Base-by-base conservation (phyloP, 2,329 filamentous ascomycete genomes). In the Sporothrix sp. region DNA sequence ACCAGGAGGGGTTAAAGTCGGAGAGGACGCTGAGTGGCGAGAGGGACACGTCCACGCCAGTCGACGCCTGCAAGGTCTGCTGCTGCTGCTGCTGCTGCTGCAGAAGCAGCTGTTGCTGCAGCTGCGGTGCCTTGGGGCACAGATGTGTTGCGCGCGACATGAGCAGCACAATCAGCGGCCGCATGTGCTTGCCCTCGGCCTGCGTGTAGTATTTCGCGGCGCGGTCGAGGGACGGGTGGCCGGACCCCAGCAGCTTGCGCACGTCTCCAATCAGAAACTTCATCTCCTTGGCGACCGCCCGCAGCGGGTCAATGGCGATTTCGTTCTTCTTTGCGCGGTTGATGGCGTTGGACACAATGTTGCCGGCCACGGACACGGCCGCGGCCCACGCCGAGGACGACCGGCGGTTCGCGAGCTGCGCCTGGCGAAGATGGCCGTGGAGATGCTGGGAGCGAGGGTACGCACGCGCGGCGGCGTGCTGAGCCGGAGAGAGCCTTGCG, bases 171-270 rank as follows among this genome's bases (percentile, higher is more conserved):
- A 98, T 85, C 66, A 96, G 79, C 27, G 93, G 93, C 58, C 93
- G 84, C 59, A 98, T 84, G 68, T 97, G 93, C 72, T 98, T 98
- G 56, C 93, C 93, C 73, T 97, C 89, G 53, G 87, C 87, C 62
- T 91, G 86, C 20, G 93, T 95, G 67, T 98, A 98, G 74, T 98
- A 98, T 69, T 98, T 98, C 48, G 93, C 89, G 25, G 90, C 91
- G 37, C 87, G 90, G 64, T 97, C 93, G 54, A 98, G 78, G 40
- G 90, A 89, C 0, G 93, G 93, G 64, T 98, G 91, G 6, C 91
- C 91, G 0, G 90, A 96, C 6, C 91, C 91, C 14, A 97, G 73
- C n/a, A 97, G 75, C 63, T 94, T 86, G 54, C 87, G 79, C 67
- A 97, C 95, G 61, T 97, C 95, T 50, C 89, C 89, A 10, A 87